Conservation (phyloP, 1,139 yeast genomes). For the Tardiomyces blankii region DNA sequence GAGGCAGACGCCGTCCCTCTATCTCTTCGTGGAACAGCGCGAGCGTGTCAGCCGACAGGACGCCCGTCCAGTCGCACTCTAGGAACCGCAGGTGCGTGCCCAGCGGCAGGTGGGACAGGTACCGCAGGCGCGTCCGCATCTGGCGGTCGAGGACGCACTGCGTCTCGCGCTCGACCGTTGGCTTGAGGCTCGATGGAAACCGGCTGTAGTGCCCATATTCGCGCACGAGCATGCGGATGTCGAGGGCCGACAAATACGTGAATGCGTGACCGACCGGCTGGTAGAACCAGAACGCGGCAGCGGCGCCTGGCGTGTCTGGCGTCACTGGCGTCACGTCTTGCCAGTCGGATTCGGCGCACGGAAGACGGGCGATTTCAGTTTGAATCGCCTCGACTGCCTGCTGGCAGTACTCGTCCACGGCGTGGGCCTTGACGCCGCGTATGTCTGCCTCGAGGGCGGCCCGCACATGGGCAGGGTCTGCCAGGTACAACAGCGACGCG, state of each 20-base stretch:
- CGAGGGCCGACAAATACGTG: background rate
- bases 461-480: background rate
- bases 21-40: background rate
- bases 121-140: background rate
- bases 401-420: background rate
- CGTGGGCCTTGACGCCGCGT: background rate
- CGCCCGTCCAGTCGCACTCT: background rate
- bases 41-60: background rate
- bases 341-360: background rate
- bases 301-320: background rate
- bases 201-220: background rate
- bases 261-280: background rate
- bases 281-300: background rate
- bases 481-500: background rate
- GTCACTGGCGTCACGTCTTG: background rate
- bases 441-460: background rate
- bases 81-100: background rate
- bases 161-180: background rate
- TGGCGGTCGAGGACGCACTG: background rate
- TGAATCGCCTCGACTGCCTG: background rate
- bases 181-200: background rate
- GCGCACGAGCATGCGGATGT: background rate
- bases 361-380: background rate
- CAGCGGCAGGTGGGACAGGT: background rate
- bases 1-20: background rate